Base-by-base conservation (phyloP, 179 eudicot genomes). In the Nepenthes alata region DNA sequence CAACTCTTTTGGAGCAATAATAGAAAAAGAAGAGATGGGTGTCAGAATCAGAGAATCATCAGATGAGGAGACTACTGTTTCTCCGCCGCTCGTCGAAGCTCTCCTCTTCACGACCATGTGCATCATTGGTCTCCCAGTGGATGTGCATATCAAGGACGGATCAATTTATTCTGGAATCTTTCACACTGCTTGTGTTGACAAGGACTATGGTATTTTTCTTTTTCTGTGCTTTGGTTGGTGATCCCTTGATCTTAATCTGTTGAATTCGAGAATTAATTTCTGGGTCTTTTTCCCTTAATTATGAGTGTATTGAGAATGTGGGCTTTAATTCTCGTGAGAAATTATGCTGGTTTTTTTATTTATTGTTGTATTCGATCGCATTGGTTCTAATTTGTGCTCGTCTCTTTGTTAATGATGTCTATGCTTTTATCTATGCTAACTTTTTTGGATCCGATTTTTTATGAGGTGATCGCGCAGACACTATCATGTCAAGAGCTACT, bases 121-220 rank as follows among this genome's bases (percentile, higher is more conserved):
- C 73, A 87, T 90, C 66, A 67, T 94, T 77, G 96, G 95, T 57
- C 78, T 82, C 35, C 83, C 89, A 6, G 99, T 90, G 45, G 91
- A 94, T 50, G 97, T 91, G 76, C 82, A 85, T 66, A 69, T 79
- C 61, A 87, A 68, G 56, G 97, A 94, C 60, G 94, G 91, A 53
- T 87, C 96, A 1, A 47, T 93, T 64, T 93, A 75, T 72, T 78
- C 91, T 53, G 99, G 99, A 62, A 84, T 79, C 16, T 90, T 94
- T 74, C 78, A 83, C 73, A 78, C 97, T 55, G 94, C 94, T 15
- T 76, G 79, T 47, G 52, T 84, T 37, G 77, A 87, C 6, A 58
- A 80, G 44, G 84, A 81, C 12, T 90, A 82, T 69, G 93, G 99
- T 94, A 41, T 41, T 74, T 72, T 54, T 35, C 41, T 35, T 50